Percentiles rank a stretch among this genome's conserved stretches.
Conservation (phyloP, 345 rosid genomes). For the Eucalyptus globulus region DNA sequence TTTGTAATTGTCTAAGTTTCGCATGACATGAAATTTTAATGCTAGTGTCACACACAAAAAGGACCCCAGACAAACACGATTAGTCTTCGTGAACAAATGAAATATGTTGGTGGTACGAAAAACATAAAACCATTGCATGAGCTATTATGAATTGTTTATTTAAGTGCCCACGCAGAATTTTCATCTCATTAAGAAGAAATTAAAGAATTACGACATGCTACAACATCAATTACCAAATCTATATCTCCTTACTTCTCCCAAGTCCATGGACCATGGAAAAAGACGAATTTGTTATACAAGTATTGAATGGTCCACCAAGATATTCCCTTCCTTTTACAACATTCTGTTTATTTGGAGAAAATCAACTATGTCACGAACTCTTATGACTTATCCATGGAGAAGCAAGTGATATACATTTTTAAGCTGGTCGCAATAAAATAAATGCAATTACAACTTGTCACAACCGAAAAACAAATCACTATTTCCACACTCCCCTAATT, state of each 20-base stretch:
- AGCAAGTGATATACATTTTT: not conserved
- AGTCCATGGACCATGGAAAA: not conserved
- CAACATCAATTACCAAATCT: not conserved
- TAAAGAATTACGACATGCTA: too few species aligned
- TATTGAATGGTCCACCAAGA: not conserved
- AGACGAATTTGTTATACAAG: not conserved
- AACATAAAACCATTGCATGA: too few species aligned
- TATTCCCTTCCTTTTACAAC: not conserved
- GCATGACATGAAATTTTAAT: not conserved
- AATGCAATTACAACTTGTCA: not conserved
- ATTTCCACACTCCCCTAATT: not conserved
- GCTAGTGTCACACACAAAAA: too few species aligned
- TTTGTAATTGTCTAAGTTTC: not conserved
- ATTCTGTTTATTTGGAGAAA: not conserved
- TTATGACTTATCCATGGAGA: not conserved
- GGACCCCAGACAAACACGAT: too few species aligned
- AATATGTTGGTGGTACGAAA: too few species aligned
- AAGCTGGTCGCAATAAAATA: not conserved
- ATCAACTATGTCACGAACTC: not conserved
- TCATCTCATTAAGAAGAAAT: too few species aligned
- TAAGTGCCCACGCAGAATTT: too few species aligned
- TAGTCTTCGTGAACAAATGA: too few species aligned
- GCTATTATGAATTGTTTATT: too few species aligned
- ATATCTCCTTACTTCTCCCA: not conserved
- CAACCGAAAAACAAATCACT: not conserved